A percentile compares a stretch with the other conserved stretches of the same genome.
These are phyloP conservation scores for Orychophragmus violaceus DNA, from an alignment of 345 rosid genomes.

Conservation along the genomic window DNA sequence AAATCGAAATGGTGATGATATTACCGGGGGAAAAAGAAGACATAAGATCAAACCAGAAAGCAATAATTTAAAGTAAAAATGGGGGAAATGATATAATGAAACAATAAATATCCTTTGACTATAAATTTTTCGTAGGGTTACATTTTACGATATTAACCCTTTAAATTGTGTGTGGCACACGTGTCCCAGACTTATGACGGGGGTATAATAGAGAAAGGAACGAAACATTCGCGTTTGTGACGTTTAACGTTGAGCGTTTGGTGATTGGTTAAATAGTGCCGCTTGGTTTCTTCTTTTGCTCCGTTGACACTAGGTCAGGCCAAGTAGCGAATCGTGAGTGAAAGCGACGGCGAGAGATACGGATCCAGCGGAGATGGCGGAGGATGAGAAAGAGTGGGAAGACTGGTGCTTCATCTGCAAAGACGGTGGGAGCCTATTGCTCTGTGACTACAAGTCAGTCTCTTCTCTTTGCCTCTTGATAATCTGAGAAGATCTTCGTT, in stretches of 20 bases:
- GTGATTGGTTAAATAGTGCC: neutral
- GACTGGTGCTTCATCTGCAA: constrained; percentile 37
- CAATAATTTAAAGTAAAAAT: neutral
- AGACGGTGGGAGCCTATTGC: constrained; percentile 27
- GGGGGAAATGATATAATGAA: neutral
- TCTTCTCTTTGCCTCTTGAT: neutral
- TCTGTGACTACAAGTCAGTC: constrained; percentile 28
- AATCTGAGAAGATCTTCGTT: neutral
- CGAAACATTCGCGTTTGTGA: neutral
- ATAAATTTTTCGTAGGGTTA: too few relatives aligned
- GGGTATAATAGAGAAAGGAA: neutral
- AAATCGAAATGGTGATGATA: too few relatives aligned
- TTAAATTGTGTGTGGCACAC: neutral
- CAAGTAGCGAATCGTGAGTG: neutral
- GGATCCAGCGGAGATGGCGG: neutral
- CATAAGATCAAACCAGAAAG: too few relatives aligned
- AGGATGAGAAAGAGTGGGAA: constrained; percentile 14
- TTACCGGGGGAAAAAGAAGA: too few relatives aligned
- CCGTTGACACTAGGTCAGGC: neutral
- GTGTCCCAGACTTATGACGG: neutral
- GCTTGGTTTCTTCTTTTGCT: neutral
- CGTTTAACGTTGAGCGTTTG: neutral
- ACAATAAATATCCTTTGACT: too few relatives aligned
- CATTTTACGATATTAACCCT: neutral
- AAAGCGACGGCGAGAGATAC: neutral